phyloP scores from a whole-genome alignment of 2,329 filamentous ascomycete species.

The Tympanopsis confertula region DNA sequence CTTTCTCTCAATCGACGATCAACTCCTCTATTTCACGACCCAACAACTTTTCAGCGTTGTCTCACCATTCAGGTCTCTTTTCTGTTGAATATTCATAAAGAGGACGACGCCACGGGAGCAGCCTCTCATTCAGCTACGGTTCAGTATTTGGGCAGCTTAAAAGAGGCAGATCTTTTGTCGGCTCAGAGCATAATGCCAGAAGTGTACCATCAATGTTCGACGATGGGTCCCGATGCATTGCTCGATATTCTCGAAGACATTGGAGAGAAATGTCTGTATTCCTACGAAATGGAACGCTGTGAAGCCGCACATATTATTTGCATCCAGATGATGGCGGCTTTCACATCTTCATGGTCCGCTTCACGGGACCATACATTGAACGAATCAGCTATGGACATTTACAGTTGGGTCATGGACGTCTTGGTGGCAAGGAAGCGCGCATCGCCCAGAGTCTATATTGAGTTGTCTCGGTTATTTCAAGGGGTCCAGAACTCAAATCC shows the following conservation, averaged over 20 bases:
- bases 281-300: neutral
- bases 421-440: neutral
- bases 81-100: neutral
- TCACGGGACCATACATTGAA: neutral
- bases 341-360: neutral
- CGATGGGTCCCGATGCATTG: neutral
- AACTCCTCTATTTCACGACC: neutral
- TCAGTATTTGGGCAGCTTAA: neutral
- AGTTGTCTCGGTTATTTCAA: neutral
- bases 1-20: neutral
- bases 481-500: neutral
- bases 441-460: neutral
- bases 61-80: neutral
- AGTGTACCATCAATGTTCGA: neutral
- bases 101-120: neutral
- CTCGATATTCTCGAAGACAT: neutral
- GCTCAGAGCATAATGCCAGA: neutral
- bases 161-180: neutral
- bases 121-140: slow-evolving; percentile 1
- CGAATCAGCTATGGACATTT: neutral
- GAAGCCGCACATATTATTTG: neutral
- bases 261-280: neutral
- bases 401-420: neutral
- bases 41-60: neutral
- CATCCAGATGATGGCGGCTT: neutral